Conservation (phyloP, 148 eudicot species). For the Spergularia marina region DNA sequence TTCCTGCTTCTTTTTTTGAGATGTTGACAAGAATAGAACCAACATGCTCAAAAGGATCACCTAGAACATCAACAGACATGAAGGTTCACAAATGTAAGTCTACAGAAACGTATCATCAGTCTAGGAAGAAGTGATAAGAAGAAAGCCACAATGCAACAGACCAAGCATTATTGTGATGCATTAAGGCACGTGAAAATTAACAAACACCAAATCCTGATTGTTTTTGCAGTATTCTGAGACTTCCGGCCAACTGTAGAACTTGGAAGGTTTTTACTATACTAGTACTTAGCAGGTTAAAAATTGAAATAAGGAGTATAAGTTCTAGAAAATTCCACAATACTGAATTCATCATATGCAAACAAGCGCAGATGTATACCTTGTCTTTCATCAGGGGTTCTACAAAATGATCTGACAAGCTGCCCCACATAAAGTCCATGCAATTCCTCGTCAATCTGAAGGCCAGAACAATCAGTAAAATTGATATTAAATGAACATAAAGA, state of each 20-base stretch:
- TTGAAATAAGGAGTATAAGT: background rate
- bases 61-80: conserved; percentile 38
- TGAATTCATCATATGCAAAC: background rate
- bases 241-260: background rate
- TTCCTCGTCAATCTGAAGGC: conserved; percentile 67
- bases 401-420: conserved; percentile 95
- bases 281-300: background rate
- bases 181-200: background rate
- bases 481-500: background rate
- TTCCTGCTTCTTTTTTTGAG: conserved; percentile 73
- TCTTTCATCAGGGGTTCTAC: conserved; percentile 63
- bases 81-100: conserved; percentile 1
- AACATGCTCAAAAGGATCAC: conserved; percentile 92
- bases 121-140: background rate
- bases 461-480: conserved; percentile 11
- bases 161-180: background rate
- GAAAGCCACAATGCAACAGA: background rate
- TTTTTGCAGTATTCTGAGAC: background rate
- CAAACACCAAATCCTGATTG: background rate
- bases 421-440: conserved; percentile 77
- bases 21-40: conserved; percentile 89
- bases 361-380: conserved; percentile 42
- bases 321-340: background rate
- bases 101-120: background rate
- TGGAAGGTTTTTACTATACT: background rate